Evolutionary conservation across 306 rosid genomes (phyloP).

Genomic region (Pterocarpus santalinus): DNA sequence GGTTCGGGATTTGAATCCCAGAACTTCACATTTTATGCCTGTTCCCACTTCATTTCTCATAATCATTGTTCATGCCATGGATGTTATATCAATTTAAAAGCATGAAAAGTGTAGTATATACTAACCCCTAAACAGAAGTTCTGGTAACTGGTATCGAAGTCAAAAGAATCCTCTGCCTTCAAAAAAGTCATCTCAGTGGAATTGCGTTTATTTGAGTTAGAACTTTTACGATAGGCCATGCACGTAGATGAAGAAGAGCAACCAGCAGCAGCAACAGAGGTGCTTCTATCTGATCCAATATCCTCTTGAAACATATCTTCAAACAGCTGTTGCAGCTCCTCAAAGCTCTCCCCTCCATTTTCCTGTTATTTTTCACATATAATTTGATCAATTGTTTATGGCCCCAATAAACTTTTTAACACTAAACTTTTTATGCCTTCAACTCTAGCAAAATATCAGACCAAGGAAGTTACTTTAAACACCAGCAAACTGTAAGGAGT

Average conservation of each 20-base stretch:
- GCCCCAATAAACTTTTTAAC: neutral
- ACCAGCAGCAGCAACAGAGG: conserved; percentile 42
- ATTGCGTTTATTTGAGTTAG: conserved; percentile 71
- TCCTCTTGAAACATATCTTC: conserved; percentile 81
- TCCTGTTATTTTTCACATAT: conserved; percentile 54
- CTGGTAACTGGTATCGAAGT: conserved; percentile 52
- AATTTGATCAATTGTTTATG: neutral
- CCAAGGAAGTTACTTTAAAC: neutral
- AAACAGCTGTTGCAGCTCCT: conserved; percentile 84
- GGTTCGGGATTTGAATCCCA: neutral
- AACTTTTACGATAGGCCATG: conserved; percentile 50
- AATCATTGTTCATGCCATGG: conserved; percentile 32
- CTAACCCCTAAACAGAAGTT: conserved; percentile 88
- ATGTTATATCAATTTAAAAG: conserved; percentile 12
- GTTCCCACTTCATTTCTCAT: neutral
- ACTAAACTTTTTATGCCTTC: neutral
- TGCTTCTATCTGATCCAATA: conserved; percentile 48
- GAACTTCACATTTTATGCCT: neutral
- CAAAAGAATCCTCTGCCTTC: conserved; percentile 51
- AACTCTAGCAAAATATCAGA: conserved; percentile 12
- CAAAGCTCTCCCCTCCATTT: conserved; percentile 81
- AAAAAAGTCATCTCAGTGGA: conserved; percentile 63
- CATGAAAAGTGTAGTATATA: conserved; percentile 29
- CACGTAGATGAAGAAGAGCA: conserved; percentile 59
- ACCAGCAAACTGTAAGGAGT: neutral